Evolutionary conservation across 2,329 filamentous ascomycete species (phyloP), one percentile per base, ranked within the genome.

Genomic region (Colletotrichum orchidophilum): DNA sequence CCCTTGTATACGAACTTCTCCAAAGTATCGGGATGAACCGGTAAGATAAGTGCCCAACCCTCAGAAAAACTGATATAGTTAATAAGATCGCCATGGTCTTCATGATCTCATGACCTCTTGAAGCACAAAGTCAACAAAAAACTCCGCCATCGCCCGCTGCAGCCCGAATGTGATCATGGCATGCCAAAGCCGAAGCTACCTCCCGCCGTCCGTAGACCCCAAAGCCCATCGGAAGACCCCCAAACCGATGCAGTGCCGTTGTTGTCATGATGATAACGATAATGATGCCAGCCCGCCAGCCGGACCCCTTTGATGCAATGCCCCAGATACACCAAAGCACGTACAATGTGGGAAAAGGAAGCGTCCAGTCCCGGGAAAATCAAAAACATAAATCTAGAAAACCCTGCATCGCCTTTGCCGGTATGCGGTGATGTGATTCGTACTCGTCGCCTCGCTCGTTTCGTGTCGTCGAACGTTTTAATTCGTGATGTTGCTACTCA

Each of bases 91-190:
- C 42, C 58, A 46, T 57, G n/a, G 24, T 67, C 52, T 31, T 59
- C 52, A 57, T 71, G 24, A 53, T 33, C 58, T 71, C 63, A 57
- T 68, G 58, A 59, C 50, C 52, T 46, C 63, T 66, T 4, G 42
- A 54, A 31, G 3, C 12, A 49, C 12, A 60, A 35, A 49, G 21
- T 9, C 27, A 46, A 21, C 21, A 53, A 59, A 61, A 46, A 71
- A 71, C 57, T 63, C 68, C 68, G 24, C 58, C 63, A 24, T 68
- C 57, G 68, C 68, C 58, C 52, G 64, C 68, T 68, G 52, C 57
- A 52, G 27, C 49, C 42, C n/a, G 29, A 61, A 59, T 26, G 7
- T 26, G 12, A 18, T 35, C 24, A 35, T 12, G 63, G 27, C 24
- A 63, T 46, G 35, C 24, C 21, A 50, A 57, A 58, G 57, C 58